Evolutionary conservation across 169 alveolate genomes (phyloP).

Genomic region (Plasmodium gaboni): DNA sequence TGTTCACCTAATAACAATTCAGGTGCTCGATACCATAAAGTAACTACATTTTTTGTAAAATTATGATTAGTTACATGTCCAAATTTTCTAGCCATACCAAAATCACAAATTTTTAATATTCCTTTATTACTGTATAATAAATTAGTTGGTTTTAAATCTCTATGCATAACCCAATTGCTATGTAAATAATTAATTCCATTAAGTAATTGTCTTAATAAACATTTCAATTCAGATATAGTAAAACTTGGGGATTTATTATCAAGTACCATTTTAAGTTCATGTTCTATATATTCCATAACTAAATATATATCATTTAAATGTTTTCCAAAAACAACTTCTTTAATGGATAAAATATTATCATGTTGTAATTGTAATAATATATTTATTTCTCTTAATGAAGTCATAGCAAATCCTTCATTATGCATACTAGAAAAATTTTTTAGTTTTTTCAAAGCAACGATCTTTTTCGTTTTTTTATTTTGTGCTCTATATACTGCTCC

Average conservation of each 20-base stretch:
- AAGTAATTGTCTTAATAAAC: slow-evolving; percentile 89
- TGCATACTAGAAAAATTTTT: slow-evolving; percentile 90
- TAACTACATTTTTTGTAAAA: slow-evolving; percentile 95
- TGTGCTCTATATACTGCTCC: slow-evolving; percentile 96
- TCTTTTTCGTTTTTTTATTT: slow-evolving; percentile 91
- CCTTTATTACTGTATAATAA: slow-evolving; percentile 91
- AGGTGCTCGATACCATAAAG: slow-evolving; percentile 99
- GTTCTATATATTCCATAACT: slow-evolving; percentile 98
- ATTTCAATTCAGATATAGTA: slow-evolving; percentile 93
- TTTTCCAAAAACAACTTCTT: slow-evolving; percentile 92
- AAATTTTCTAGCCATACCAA: slow-evolving; percentile 94
- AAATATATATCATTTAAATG: slow-evolving; percentile 86
- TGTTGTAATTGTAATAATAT: slow-evolving; percentile 93
- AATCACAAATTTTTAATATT: slow-evolving; percentile 89
- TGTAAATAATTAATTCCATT: slow-evolving; percentile 89
- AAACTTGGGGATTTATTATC: slow-evolving; percentile 91
- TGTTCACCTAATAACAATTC: slow-evolving; percentile 96
- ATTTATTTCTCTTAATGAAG: slow-evolving; percentile 96
- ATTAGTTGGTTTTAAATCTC: slow-evolving; percentile 93
- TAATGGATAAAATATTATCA: slow-evolving; percentile 93
- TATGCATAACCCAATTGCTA: slow-evolving; percentile 92
- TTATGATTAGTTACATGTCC: slow-evolving; percentile 90
- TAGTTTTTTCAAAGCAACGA: slow-evolving; percentile 95
- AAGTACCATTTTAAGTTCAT: slow-evolving; percentile 94
- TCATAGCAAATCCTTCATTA: slow-evolving; percentile 95